These are phyloP conservation scores for Rusavskia elegans DNA, from an alignment of 495 filamentous ascomycete species.

Conservation along the genomic window DNA sequence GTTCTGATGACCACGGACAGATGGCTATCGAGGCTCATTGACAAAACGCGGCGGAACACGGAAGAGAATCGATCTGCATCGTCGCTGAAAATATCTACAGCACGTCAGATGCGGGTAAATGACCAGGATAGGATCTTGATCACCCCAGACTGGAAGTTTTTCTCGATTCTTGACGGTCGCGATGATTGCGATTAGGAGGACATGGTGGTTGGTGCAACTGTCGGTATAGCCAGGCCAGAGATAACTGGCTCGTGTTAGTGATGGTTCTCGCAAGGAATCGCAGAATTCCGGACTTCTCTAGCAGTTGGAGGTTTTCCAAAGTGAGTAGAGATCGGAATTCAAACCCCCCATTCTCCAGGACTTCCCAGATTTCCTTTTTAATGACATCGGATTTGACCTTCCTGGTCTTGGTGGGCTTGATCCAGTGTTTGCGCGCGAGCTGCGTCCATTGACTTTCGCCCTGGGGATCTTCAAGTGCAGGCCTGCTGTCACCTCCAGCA, in stretches of 20 bases:
- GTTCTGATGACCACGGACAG: constrained; percentile 54
- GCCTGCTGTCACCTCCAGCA: constrained; percentile 26
- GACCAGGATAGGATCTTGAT: too few relatives aligned
- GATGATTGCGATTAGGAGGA: constrained; percentile 69
- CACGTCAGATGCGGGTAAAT: background rate
- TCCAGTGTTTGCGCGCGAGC: constrained; percentile 74
- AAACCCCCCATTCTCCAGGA: constrained; percentile 66
- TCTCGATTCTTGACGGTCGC: constrained; percentile 81
- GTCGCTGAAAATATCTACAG: constrained; percentile 54
- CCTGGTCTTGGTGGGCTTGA: constrained; percentile 43
- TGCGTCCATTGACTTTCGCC: constrained; percentile 69
- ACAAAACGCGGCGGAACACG: constrained; percentile 79
- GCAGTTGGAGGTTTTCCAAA: constrained; percentile 76
- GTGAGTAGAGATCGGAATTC: constrained; percentile 59
- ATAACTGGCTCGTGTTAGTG: constrained; percentile 35
- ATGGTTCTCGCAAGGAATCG: background rate
- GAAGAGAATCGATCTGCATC: constrained; percentile 70
- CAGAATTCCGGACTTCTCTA: constrained; percentile 52
- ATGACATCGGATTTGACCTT: constrained; percentile 77
- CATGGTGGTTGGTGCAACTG: constrained; percentile 77
- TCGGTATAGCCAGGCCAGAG: constrained; percentile 90
- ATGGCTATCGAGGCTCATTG: constrained; percentile 71
- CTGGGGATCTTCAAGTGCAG: constrained; percentile 51
- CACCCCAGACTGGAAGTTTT: constrained; percentile 73
- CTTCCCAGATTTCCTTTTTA: constrained; percentile 83